phyloP scores from a whole-genome alignment of 2,329 filamentous ascomycete genomes.

The Fusarium buharicum region DNA sequence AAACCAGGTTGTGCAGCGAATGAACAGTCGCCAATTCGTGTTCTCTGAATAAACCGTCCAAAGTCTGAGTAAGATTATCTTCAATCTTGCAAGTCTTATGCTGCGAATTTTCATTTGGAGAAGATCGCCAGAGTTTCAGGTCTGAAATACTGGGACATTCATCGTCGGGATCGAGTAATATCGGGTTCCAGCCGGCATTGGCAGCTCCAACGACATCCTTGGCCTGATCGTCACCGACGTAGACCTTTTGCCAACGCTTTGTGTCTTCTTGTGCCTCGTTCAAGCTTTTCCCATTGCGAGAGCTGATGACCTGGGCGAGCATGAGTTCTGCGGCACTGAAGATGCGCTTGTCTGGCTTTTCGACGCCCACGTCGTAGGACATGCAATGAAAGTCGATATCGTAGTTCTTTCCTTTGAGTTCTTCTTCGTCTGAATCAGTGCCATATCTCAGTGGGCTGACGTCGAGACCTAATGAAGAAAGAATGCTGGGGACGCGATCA shows the following conservation, averaged over 20 bases:
- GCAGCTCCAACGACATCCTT: conserved; percentile 34
- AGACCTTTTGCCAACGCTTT: conserved; percentile 18
- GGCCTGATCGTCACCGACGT: conserved; percentile 34
- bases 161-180: conserved; percentile 26
- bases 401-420: neutral
- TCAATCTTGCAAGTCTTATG: conserved; percentile 8
- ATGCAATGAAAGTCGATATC: conserved; percentile 50
- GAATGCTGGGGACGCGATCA: conserved; percentile 37
- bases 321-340: conserved; percentile 65
- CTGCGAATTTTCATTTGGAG: fast-evolving
- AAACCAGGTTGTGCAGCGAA: conserved; percentile 14
- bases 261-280: neutral
- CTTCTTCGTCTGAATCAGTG: fast-evolving
- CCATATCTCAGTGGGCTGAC: conserved; percentile 35
- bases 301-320: conserved; percentile 34
- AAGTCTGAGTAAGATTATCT: neutral
- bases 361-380: conserved; percentile 70
- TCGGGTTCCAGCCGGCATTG: conserved; percentile 27
- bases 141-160: conserved; percentile 7
- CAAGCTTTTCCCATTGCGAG: neutral
- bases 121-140: conserved; percentile 2
- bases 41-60: conserved; percentile 5
- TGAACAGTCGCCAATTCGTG: conserved; percentile 16
- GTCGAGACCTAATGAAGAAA: conserved; percentile 23
- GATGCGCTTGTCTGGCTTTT: conserved; percentile 67